Evolutionary conservation across 2,329 filamentous ascomycete genomes (phyloP), one percentile per base, ranked within the genome.

Genomic region (Cercospora sojina): DNA sequence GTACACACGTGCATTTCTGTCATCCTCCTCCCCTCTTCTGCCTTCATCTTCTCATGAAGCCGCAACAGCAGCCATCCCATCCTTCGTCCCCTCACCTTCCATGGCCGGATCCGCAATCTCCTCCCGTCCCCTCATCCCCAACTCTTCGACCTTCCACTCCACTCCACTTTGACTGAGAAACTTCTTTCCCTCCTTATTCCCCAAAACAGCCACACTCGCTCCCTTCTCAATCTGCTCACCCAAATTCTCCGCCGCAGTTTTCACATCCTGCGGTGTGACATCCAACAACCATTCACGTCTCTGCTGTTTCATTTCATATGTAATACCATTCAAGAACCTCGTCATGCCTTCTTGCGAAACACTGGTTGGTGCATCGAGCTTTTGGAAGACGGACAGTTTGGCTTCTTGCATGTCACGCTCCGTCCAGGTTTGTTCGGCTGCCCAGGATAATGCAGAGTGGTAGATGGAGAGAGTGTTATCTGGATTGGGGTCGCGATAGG

Each of bases 401-500:
- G 95, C 95, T 78, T 99, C 95, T 75, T 98, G 94, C 2, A 99
- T 83, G 76, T 99, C 93, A 41, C 90, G 88, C 25, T 90, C 88
- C 1, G 88, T 88, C 93, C 93, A 98, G 64, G 88, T 79, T 74
- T 90, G 90, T 71, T 96, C 90, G 10, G 88, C 84, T 0, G 93
- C 95, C 88, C 93, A 97, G 25, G 85, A 82, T 1, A 94, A 95
- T 1, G 92, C 91, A 64, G 90, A 89, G 32, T 86, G 83, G 88
- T 97, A 96, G 67, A 97, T 91, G 64, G 86, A 87, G 71, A 98
- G 82, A 0, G 92, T 94, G 79, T 97, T 97, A 69, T 90, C 84
- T 0, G 95, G 94, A 77, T 98, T 97, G 2, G 95, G 95, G 77
- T 99, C 95, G 60, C 95, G 91, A 84, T 99, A 99, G 53, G 91